Base-by-base conservation (phyloP, 129 eudicot species). In the Saussurea involucrata region DNA sequence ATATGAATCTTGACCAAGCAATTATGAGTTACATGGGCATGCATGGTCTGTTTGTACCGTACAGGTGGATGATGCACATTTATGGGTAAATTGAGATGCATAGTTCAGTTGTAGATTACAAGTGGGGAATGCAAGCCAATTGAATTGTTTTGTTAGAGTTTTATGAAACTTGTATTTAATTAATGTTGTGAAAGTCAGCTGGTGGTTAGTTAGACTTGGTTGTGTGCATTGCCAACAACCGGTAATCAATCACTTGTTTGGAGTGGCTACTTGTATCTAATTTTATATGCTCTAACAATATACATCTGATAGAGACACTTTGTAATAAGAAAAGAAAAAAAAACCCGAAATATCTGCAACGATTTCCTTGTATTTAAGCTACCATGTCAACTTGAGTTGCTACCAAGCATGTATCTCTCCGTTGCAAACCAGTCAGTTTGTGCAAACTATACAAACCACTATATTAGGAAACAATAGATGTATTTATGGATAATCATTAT, bases 341-440 rank as follows among this genome's bases (percentile, higher is more conserved):
- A 18, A 9, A n/a, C 75, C 31, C 17, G 15, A 72, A 24, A 72
- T 79, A 72, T 71, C 32, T 79, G 37, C 69, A 71, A 83, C 32
- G 68, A 69, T 80, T 66, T 20, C 77, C 68, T 10, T 49, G 8
- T 49, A 17, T 17, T 49, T 49, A 49, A 79, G 66, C 87, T 66
- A 72, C 71, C 87, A 75, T 83, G 85, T 77, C 87, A 86, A 76
- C 70, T 82, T 79, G 87, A 86, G 90, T 86, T 86, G 87, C 85
- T 79, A 80, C 73, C 70, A 86, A 86, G 87, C 87, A 66, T 64
- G 80, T 76, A 67, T 75, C 53, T 74, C 66, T 65, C 24, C 69
- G 66, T 57, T n/a, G n/a, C n/a, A n/a, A n/a, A n/a, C n/a, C n/a
- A n/a, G n/a, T n/a, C n/a, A n/a, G n/a, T n/a, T n/a, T n/a, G n/a